Base-by-base conservation (phyloP, 805 yeast genomes). In the Candida succiphila region DNA sequence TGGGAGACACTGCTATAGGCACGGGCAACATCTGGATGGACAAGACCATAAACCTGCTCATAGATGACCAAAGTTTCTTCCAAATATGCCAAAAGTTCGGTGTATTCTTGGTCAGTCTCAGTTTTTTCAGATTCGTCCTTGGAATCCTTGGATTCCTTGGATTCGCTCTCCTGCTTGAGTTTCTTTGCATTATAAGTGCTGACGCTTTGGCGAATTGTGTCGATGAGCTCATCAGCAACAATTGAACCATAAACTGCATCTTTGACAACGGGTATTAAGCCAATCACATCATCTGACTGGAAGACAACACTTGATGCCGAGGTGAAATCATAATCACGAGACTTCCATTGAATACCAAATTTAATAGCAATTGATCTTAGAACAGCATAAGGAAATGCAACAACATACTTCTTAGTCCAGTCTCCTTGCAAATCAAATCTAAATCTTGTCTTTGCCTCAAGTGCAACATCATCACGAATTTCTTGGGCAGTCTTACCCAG, bases 301-400 rank as follows among this genome's bases (percentile, higher is more conserved):
- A 50, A 53, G 13, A 43, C 39, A 21, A 56, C 61, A 28, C 64
- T 54, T 15, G 47, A 55, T 29, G 64, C 74, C 29, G 52, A 51
- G 23, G 72, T 64, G 52, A 74, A 72, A 10, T 53, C 59, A 49
- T 72, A 77, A 9, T 59, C 50, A 40, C 59, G 67, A 9, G 70
- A 63, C 39, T 64, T 59, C 83, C 95, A 79, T 63, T 92, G 98
- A 34, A 89, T 73, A 58, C 97, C 97, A 45, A 78, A 73, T 57
- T 83, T 81, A 34, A 63, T 47, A 9, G 95, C 76, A 41, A 87
- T 65, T 43, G 78, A 82, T 59, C 88, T 76, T 46, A 85, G 63
- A 24, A 56, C 42, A 33, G 70, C 74, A 16, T 62, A 39, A 3
- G 63, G 55, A n/a, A n/a, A n/a, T n/a, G n/a, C n/a, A n/a, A n/a